These are phyloP conservation scores for Phaeosphaeria sp. DNA, from an alignment of 2,329 filamentous ascomycete genomes.

Conservation along the genomic window DNA sequence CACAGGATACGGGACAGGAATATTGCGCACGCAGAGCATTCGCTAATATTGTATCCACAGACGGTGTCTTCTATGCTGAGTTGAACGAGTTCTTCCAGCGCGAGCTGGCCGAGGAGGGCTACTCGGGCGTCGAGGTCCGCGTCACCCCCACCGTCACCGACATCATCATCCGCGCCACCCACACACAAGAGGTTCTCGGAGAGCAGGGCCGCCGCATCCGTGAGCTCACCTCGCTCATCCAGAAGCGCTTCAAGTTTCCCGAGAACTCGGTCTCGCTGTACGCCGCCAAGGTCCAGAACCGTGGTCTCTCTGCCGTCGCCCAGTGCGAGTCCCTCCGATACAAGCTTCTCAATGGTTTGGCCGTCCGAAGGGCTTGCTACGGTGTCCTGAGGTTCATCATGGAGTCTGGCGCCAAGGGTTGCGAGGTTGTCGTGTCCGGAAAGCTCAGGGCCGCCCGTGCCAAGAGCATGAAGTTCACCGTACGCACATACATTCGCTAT, in stretches of 20 bases:
- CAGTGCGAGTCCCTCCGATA: constrained; percentile 99
- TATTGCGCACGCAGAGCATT: constrained; percentile 22
- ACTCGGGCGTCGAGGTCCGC: constrained; percentile 99
- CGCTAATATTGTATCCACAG: constrained; percentile 51
- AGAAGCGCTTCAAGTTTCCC: constrained; percentile 99
- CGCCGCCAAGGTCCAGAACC: constrained; percentile 99
- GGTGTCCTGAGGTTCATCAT: constrained; percentile 99
- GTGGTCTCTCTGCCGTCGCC: constrained; percentile 98
- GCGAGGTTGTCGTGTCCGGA: constrained; percentile 98
- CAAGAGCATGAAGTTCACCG: constrained; percentile 99
- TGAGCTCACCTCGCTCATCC: constrained; percentile 99
- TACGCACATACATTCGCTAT: constrained; percentile 49
- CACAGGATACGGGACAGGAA: constrained; percentile 7
- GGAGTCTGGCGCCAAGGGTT: constrained; percentile 99
- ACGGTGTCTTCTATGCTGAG: constrained; percentile 99
- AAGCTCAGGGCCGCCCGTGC: constrained; percentile 99
- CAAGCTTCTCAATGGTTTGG: constrained; percentile 99
- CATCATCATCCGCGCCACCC: constrained; percentile 99
- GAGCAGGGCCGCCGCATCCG: constrained; percentile 99
- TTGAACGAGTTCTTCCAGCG: constrained; percentile 99
- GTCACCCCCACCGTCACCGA: constrained; percentile 99
- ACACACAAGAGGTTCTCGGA: constrained; percentile 99
- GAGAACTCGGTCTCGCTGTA: constrained; percentile 99
- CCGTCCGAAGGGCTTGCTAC: constrained; percentile 98
- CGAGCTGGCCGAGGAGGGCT: constrained; percentile 99